These are phyloP conservation scores for Vitis hybrid DNA, from an alignment of 177 flowering plant genomes.

Conservation along the genomic window DNA sequence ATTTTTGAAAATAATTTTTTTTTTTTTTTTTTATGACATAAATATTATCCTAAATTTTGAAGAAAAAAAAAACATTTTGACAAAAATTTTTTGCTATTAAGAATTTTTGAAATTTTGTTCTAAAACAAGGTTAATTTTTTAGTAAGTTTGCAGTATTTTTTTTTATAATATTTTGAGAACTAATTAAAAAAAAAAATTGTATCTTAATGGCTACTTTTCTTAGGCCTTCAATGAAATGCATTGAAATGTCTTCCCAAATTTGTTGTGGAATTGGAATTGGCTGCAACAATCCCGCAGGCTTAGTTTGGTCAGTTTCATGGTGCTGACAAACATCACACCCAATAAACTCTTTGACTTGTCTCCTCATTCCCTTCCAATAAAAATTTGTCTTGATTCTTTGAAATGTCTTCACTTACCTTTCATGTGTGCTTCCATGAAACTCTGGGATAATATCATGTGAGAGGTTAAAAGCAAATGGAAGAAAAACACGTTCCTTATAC, in stretches of 20 bases:
- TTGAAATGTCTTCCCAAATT: slow-evolving; percentile 1
- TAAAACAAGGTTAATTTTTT: too few species aligned
- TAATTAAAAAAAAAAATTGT: too few species aligned
- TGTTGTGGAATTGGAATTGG: slow-evolving; percentile 3
- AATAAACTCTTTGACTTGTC: not conserved
- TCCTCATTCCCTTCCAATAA: slow-evolving; percentile 11
- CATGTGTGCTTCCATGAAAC: slow-evolving; percentile 7
- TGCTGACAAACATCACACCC: not conserved
- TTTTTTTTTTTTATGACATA: too few species aligned
- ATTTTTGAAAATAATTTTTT: too few species aligned
- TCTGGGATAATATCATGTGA: not conserved
- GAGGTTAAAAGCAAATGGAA: not conserved
- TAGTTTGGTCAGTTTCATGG: not conserved
- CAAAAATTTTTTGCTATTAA: too few species aligned
- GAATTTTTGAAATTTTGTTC: too few species aligned
- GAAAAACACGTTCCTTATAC: not conserved
- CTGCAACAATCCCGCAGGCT: not conserved
- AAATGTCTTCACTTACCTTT: slow-evolving; percentile 7
- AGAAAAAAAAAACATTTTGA: too few species aligned
- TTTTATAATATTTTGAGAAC: too few species aligned
- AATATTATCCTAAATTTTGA: too few species aligned
- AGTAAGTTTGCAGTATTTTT: too few species aligned
- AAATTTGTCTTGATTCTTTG: not conserved
- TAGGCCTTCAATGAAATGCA: too few species aligned
- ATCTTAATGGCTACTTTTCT: too few species aligned